Evolutionary conservation across 768 basidiomycete species (phyloP).

Genomic region (Rhodotorula paludigena): DNA sequence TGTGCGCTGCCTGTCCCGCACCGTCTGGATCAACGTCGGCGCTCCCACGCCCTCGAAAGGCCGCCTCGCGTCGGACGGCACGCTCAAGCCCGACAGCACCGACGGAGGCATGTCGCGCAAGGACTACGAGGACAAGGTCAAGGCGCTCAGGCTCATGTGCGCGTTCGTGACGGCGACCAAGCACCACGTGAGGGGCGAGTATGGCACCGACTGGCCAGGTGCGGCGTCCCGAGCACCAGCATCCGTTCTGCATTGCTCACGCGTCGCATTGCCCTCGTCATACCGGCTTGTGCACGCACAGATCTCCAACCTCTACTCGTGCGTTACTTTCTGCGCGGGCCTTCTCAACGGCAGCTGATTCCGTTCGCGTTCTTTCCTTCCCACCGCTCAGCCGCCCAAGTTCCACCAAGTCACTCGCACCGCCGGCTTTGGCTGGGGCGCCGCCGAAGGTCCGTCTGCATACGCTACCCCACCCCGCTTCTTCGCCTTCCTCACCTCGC

Average conservation of each 20-base stretch:
- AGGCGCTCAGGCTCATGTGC: constrained; percentile 32
- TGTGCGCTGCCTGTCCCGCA: constrained; percentile 22
- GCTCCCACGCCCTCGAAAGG: not conserved
- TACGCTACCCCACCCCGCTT: no score
- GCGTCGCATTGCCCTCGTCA: not conserved
- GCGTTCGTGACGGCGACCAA: constrained; percentile 39
- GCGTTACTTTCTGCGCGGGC: not conserved
- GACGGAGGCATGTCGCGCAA: constrained; percentile 4
- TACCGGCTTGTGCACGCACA: not conserved
- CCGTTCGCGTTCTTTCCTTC: no score
- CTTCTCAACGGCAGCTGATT: no score
- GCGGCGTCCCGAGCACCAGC: not conserved
- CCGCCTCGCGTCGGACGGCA: constrained; percentile 8
- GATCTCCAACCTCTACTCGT: constrained; percentile 24
- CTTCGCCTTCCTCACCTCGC: no score
- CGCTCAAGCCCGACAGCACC: not conserved
- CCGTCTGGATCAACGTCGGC: constrained; percentile 34
- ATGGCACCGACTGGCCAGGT: constrained; percentile 33
- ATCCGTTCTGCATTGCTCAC: not conserved
- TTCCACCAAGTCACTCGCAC: not conserved
- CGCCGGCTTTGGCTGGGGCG: constrained; percentile 10
- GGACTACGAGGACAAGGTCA: constrained; percentile 37
- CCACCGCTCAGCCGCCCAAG: not conserved
- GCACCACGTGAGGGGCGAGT: constrained; percentile 41
- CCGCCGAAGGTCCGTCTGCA: constrained; percentile 11